phyloP scores from a whole-genome alignment of 768 basidiomycete species.

The Strobilomyces echinocephalus region DNA sequence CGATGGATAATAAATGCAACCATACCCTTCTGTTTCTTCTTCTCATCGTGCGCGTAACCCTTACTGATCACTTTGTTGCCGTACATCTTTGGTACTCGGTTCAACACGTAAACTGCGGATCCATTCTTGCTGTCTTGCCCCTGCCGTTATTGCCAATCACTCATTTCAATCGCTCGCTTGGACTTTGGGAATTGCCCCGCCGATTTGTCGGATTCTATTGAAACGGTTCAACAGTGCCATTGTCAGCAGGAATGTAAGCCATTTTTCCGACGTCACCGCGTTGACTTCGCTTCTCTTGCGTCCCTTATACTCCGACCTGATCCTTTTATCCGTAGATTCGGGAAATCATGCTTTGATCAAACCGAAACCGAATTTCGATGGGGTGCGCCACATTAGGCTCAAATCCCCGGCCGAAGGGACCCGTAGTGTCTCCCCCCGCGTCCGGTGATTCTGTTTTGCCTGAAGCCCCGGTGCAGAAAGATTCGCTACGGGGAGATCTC shows the following conservation, averaged over 20 bases:
- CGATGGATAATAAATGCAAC: conserved; percentile 15
- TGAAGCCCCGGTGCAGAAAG: neutral
- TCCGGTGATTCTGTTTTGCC: neutral
- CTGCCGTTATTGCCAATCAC: neutral
- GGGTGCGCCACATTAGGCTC: neutral
- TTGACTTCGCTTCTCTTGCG: neutral
- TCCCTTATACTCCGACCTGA: neutral
- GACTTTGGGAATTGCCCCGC: conserved; percentile 6
- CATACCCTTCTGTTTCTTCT: conserved; percentile 8
- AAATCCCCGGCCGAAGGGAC: neutral
- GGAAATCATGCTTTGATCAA: conserved; percentile 44
- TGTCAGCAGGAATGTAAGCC: conserved; percentile 67
- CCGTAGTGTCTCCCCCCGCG: neutral
- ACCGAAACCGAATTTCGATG: neutral
- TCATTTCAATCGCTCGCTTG: conserved; percentile 1
- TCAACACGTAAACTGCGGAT: conserved; percentile 28
- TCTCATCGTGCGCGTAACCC: conserved; percentile 7
- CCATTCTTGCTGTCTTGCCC: conserved; percentile 20
- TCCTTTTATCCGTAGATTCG: conserved; percentile 38
- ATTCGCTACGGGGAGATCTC: neutral
- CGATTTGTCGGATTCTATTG: neutral
- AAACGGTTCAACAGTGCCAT: conserved; percentile 43
- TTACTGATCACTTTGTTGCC: conserved; percentile 17
- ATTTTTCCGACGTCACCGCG: conserved; percentile 2
- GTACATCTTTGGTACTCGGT: conserved; percentile 22